Percentiles rank a stretch among this genome's conserved stretches.
These are phyloP conservation scores for Rosa rugosa DNA, from an alignment of 306 rosid genomes.

Conservation along the genomic window DNA sequence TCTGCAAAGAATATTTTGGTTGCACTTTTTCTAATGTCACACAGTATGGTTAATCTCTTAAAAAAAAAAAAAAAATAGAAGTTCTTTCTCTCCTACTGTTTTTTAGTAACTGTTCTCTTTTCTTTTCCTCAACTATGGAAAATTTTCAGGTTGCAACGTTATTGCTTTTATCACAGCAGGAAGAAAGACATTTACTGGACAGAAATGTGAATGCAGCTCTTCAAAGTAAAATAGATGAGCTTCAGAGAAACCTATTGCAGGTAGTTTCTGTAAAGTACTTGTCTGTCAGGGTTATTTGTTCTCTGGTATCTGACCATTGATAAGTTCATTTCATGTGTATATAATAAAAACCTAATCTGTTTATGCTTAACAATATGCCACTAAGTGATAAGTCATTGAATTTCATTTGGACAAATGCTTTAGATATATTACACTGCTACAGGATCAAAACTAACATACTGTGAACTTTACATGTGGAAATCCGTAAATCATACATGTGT, in stretches of 20 bases:
- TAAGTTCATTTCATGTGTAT: background rate
- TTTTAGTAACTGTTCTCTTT: constrained; percentile 15
- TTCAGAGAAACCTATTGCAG: constrained; percentile 85
- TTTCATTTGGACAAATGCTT: background rate
- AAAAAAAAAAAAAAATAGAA: too few species aligned
- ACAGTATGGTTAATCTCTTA: background rate
- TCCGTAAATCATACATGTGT: background rate
- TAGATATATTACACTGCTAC: background rate
- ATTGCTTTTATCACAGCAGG: constrained; percentile 91
- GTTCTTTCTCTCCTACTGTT: background rate
- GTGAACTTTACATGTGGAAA: background rate
- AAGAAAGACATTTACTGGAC: constrained; percentile 83
- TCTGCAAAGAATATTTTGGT: background rate
- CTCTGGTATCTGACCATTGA: background rate
- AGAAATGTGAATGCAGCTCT: constrained; percentile 78
- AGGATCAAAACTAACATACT: background rate
- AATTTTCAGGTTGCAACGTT: constrained; percentile 65
- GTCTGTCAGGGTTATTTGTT: constrained; percentile 4
- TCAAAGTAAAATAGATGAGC: constrained; percentile 80
- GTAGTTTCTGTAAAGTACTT: constrained; percentile 37
- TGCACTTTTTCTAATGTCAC: background rate
- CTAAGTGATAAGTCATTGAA: constrained; percentile 4
- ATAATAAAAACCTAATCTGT: background rate
- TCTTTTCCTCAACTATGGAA: constrained; percentile 24
- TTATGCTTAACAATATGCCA: background rate